Percentiles rank a stretch among this genome's conserved stretches.
phyloP scores from a whole-genome alignment of 495 filamentous ascomycete genomes.

The Aeminium ludgeri region DNA sequence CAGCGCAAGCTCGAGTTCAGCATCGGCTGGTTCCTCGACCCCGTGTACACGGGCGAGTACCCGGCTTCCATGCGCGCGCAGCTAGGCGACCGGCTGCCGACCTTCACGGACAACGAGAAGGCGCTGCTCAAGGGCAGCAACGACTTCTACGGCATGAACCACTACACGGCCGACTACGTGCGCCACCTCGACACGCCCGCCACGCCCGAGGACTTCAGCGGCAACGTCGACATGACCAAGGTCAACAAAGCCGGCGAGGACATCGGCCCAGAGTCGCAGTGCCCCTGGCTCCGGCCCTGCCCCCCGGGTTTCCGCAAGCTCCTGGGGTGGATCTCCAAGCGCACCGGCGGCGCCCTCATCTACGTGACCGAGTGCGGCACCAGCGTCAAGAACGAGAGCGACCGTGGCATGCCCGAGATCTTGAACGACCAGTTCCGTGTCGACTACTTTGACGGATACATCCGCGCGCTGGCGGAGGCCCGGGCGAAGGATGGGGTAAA shows the following conservation, averaged over 20 bases:
- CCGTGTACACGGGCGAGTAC: slow-evolving; percentile 23
- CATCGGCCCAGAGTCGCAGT: slow-evolving; percentile 21
- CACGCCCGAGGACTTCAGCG: slow-evolving; percentile 46
- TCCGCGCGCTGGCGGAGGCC: slow-evolving; percentile 53
- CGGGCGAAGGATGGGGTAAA: slow-evolving; percentile 50
- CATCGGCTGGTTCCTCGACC: slow-evolving; percentile 30
- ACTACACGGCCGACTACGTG: slow-evolving; percentile 21
- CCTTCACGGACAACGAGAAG: slow-evolving; percentile 19
- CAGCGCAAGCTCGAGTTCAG: slow-evolving; percentile 54
- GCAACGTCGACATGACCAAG: slow-evolving; percentile 51
- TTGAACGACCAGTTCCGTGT: slow-evolving; percentile 17
- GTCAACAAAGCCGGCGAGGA: slow-evolving; percentile 35
- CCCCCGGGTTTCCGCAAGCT: slow-evolving; percentile 51
- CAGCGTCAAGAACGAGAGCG: slow-evolving; percentile 61
- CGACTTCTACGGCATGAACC: slow-evolving; percentile 23
- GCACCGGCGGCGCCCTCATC: slow-evolving; percentile 56
- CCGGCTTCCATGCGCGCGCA: slow-evolving; percentile 18
- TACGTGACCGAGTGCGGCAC: slow-evolving; percentile 76
- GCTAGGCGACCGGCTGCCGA: slow-evolving; percentile 17
- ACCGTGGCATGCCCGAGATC: slow-evolving; percentile 43
- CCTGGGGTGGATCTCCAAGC: slow-evolving; percentile 61
- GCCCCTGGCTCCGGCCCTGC: slow-evolving; percentile 15
- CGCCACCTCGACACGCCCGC: slow-evolving; percentile 45
- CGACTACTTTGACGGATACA: slow-evolving; percentile 37
- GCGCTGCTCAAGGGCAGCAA: slow-evolving; percentile 19